Conservation (phyloP, 2,329 filamentous ascomycete genomes). For the Monilinia laxa region DNA sequence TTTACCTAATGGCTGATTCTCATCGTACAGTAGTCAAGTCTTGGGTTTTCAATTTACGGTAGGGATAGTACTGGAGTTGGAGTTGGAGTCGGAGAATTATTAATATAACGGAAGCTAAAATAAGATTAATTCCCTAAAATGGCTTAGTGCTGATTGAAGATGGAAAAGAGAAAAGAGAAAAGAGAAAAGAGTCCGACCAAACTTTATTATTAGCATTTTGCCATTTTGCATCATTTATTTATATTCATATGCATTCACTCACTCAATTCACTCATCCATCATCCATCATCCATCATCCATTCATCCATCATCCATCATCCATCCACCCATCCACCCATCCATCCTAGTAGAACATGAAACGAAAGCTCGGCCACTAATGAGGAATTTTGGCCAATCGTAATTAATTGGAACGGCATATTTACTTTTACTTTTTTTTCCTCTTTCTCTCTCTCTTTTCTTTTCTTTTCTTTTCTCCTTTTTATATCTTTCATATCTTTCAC, state of each 20-base stretch:
- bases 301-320: too few relatives aligned
- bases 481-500: background rate
- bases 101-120: background rate
- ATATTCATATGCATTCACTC: too few relatives aligned
- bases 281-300: too few relatives aligned
- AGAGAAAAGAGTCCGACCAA: constrained; percentile 6
- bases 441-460: background rate
- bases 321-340: too few relatives aligned
- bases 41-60: too few relatives aligned
- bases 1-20: too few relatives aligned
- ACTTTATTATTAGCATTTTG: background rate
- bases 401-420: background rate
- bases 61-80: too few relatives aligned
- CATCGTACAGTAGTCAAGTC: too few relatives aligned
- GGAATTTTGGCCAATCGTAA: constrained; percentile 9
- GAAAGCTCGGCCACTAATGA: constrained; percentile 2
- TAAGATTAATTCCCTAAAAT: background rate
- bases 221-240: too few relatives aligned
- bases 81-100: constrained; percentile 17
- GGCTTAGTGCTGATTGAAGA: background rate
- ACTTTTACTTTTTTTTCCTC: too few relatives aligned
- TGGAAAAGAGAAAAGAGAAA: background rate
- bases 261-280: too few relatives aligned
- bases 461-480: background rate
- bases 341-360: constrained; percentile 24